Percentiles rank a stretch among this genome's conserved stretches.
Evolutionary conservation across 2,329 filamentous ascomycete species (phyloP).

Genomic region (Clathrospora elynae): DNA sequence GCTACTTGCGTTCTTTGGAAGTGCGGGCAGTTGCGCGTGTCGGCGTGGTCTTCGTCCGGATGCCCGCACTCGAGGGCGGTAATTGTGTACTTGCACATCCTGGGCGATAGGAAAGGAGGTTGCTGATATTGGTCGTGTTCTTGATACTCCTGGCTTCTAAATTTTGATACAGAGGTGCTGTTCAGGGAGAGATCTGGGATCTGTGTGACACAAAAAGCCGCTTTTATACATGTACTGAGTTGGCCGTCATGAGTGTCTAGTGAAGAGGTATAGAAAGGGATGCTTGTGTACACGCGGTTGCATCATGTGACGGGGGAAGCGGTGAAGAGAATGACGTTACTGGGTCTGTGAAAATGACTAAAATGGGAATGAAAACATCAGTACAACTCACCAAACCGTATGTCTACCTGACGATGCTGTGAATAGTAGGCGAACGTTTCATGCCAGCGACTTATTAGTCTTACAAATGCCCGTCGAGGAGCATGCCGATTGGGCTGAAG

Average conservation of each 20-base stretch:
- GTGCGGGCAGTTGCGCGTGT: slow-evolving; percentile 21
- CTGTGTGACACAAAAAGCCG: neutral
- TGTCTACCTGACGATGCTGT: slow-evolving; percentile 5
- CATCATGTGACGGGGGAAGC: slow-evolving; percentile 11
- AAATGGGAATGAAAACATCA: slow-evolving; percentile 9
- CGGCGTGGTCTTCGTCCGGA: slow-evolving; percentile 23
- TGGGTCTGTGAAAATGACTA: neutral
- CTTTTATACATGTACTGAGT: slow-evolving; percentile 14
- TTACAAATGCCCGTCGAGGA: no score
- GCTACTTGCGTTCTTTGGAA: slow-evolving; percentile 15
- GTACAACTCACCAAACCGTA: slow-evolving; percentile 15
- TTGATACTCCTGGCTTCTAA: slow-evolving; percentile 1
- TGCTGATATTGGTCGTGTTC: neutral
- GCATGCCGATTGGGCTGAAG: no score
- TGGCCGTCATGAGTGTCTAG: slow-evolving; percentile 7
- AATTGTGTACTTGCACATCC: slow-evolving; percentile 34
- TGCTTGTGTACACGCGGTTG: slow-evolving; percentile 13
- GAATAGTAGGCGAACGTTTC: slow-evolving; percentile 15
- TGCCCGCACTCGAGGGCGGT: slow-evolving; percentile 29
- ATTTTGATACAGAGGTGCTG: slow-evolving; percentile 8
- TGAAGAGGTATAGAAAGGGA: slow-evolving; percentile 12
- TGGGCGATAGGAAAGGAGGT: neutral
- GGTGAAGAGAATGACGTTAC: neutral
- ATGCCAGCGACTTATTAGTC: no score
- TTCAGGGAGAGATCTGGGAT: slow-evolving; percentile 12